phyloP scores from a whole-genome alignment of 2,329 filamentous ascomycete species.

The Venturia nashicola region DNA sequence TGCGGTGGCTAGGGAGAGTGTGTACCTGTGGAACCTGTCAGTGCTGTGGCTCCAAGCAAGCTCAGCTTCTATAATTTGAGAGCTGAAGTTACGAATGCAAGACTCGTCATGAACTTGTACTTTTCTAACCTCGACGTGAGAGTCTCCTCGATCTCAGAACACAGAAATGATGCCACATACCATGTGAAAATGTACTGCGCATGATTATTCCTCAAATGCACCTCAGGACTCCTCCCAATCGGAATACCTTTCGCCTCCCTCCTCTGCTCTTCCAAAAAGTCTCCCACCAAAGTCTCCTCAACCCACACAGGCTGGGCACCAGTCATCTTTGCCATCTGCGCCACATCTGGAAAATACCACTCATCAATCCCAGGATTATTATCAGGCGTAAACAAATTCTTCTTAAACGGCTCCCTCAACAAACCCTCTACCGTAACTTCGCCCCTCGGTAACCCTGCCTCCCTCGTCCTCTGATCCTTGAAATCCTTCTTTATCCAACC shows the following conservation, averaged over 20 bases:
- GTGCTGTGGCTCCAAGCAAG: background rate
- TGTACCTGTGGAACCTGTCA: constrained; percentile 54
- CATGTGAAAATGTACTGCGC: constrained; percentile 98
- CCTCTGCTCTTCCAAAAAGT: constrained; percentile 63
- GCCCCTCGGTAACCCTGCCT: constrained; percentile 50
- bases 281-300: constrained; percentile 87
- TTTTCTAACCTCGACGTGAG: background rate
- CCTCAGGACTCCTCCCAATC: constrained; percentile 75
- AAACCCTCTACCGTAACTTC: constrained; percentile 74
- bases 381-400: constrained; percentile 92
- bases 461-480: constrained; percentile 48
- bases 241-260: constrained; percentile 73
- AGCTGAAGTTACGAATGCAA: background rate
- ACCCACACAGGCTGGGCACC: constrained; percentile 87
- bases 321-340: constrained; percentile 74
- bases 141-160: background rate
- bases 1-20: constrained; percentile 68
- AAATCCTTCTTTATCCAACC: constrained; percentile 83
- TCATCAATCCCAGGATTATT: constrained; percentile 73
- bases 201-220: constrained; percentile 93
- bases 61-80: background rate
- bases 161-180: constrained; percentile 40
- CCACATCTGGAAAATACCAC: constrained; percentile 92
- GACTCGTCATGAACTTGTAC: background rate
- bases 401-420: constrained; percentile 83